These are phyloP conservation scores for Salix exigua DNA, from an alignment of 345 rosid genomes.

Conservation along the genomic window DNA sequence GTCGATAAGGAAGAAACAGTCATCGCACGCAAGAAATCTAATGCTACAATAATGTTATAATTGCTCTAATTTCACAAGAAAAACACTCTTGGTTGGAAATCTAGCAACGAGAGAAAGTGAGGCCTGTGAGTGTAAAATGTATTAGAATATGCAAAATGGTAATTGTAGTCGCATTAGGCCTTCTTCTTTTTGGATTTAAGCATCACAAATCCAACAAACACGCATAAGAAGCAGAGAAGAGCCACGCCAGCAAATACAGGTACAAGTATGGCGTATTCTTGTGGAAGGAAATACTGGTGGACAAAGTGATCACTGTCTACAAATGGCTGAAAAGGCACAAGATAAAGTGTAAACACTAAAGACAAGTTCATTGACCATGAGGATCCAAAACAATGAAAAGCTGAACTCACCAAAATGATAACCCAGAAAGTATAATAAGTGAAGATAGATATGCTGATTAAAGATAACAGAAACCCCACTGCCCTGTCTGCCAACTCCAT, in stretches of 20 bases:
- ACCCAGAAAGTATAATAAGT: slow-evolving; percentile 96
- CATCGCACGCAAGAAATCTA: background rate
- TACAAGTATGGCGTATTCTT: slow-evolving; percentile 73
- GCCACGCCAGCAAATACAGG: slow-evolving; percentile 71
- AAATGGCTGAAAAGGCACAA: slow-evolving; percentile 64
- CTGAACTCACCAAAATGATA: slow-evolving; percentile 66
- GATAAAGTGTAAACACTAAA: background rate
- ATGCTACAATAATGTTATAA: background rate
- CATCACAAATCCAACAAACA: slow-evolving; percentile 74
- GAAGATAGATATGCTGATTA: slow-evolving; percentile 73
- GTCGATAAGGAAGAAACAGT: background rate
- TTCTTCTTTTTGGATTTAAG: slow-evolving; percentile 85
- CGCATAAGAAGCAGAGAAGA: slow-evolving; percentile 56
- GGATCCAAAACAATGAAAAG: background rate
- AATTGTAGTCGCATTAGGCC: slow-evolving; percentile 24
- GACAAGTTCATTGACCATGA: background rate
- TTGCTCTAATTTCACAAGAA: background rate
- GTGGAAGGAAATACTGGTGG: slow-evolving; percentile 82
- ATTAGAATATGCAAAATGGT: background rate
- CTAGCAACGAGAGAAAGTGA: background rate
- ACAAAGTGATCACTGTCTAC: slow-evolving; percentile 82
- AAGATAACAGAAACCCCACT: slow-evolving; percentile 66
- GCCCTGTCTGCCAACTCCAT: slow-evolving; percentile 91
- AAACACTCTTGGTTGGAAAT: background rate
- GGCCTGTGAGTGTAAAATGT: background rate